Conservation (phyloP, 1,139 yeast genomes). For the Yamadazyma diospyri region DNA sequence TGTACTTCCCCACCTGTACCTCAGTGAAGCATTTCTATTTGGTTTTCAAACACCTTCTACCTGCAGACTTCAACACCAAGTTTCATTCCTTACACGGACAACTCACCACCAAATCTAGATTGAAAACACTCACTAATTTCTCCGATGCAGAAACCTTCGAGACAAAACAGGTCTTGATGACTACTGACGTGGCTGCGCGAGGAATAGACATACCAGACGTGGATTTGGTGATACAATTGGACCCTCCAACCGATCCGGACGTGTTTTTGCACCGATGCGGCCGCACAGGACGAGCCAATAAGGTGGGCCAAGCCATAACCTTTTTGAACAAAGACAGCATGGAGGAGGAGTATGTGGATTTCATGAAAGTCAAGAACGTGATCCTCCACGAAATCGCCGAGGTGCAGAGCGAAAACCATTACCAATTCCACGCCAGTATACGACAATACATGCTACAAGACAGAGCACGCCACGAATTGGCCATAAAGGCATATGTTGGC, state of each 20-base stretch:
- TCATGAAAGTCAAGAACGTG: conserved; percentile 73
- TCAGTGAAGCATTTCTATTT: conserved; percentile 74
- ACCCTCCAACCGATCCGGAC: conserved; percentile 90
- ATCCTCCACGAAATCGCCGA: conserved; percentile 39
- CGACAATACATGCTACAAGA: conserved; percentile 66
- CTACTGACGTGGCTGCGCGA: conserved; percentile 89
- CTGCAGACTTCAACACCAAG: conserved; percentile 23
- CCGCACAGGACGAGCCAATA: conserved; percentile 88
- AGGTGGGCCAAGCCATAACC: conserved; percentile 73
- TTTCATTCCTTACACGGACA: conserved; percentile 84
- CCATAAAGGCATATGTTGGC: conserved; percentile 77
- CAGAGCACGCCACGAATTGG: conserved; percentile 76
- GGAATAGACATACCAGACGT: conserved; percentile 93
- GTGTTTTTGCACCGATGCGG: conserved; percentile 89
- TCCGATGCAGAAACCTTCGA: conserved; percentile 40
- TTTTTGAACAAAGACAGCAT: conserved; percentile 62
- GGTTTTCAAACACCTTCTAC: conserved; percentile 35
- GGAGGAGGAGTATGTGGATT: conserved; percentile 80
- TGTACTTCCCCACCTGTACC: conserved; percentile 87
- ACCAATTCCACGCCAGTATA: conserved; percentile 27
- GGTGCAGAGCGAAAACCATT: conserved; percentile 23
- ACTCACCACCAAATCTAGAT: conserved; percentile 67
- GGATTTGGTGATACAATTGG: conserved; percentile 81
- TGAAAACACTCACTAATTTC: conserved; percentile 65
- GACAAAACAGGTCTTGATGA: conserved; percentile 60